Base-by-base conservation (phyloP, 2,329 filamentous ascomycete species). In the Amylocarpus encephaloides region DNA sequence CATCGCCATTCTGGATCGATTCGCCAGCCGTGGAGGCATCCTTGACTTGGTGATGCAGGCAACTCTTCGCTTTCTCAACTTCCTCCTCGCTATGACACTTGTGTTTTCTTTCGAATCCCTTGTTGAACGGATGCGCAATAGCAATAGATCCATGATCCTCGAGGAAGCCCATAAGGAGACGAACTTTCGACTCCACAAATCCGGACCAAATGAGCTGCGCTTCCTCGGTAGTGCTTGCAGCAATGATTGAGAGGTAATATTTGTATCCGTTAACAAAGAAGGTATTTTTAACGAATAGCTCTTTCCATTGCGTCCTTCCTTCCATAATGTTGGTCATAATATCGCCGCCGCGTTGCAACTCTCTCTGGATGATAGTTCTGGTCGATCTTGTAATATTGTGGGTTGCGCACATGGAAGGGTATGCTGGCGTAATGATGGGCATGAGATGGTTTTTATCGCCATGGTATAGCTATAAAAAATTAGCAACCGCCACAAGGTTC, bases 401-500 rank as follows among this genome's bases (percentile, higher is more conserved):
- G 0, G 93, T 97, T 1, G 93, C 86, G 67, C 93, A 97, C 91
- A 96, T 97, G 44, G 90, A 94, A 2, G 93, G 93, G 66, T 96
- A 97, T 1, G 93, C 91, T 1, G 93, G 93, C 1, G 93, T 98
- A 64, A 98, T 97, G 68, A 98, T 88, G 26, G 93, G 93, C 93
- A 98, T 98, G 46, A 96, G 74, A 68, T 97, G 92, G 59, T 82
- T 87, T 39, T 80, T 80, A 67, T 97, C 93, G 29, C 42, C 54
- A 44, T 53, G 48, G 36, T 57, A 62, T 13, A 56, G 36, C 55
- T 56, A 36, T 56, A 36, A 4, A 15, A 32, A 6, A 49, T 58
- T 61, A 59, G 62, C 56, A 46, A 48, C 43, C 54, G 58, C 48
- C 64, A 53, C 49, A 47, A 13, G 32, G 4, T n/a, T 12, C 2